These are phyloP conservation scores for Diversispora epigaea DNA, from an alignment of 192 early-diverging fungal species.

Conservation along the genomic window DNA sequence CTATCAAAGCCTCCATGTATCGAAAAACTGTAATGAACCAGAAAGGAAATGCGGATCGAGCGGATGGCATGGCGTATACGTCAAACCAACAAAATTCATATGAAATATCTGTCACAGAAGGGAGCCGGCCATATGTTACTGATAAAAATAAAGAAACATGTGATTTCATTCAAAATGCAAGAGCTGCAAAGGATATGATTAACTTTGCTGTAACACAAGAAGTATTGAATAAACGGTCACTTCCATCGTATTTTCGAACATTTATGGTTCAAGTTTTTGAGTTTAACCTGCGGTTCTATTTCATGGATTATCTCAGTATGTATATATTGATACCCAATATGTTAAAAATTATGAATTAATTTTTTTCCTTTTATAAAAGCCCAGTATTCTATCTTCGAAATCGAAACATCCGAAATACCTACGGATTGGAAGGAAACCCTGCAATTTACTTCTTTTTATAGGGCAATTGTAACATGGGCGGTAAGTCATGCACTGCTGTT, in stretches of 20 bases:
- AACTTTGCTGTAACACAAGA: slow-evolving; percentile 28
- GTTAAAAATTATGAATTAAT: slow-evolving; percentile 4
- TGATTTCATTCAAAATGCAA: slow-evolving; percentile 28
- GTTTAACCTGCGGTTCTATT: slow-evolving; percentile 24
- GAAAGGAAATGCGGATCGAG: slow-evolving; percentile 15
- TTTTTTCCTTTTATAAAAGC: slow-evolving; percentile 13
- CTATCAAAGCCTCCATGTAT: slow-evolving; percentile 14
- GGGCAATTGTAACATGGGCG: slow-evolving; percentile 28
- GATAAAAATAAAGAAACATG: slow-evolving; percentile 4
- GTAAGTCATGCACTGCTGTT: slow-evolving; percentile 8
- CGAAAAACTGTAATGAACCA: slow-evolving; percentile 20
- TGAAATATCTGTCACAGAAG: slow-evolving; percentile 24
- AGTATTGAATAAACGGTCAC: slow-evolving; percentile 11
- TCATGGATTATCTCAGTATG: slow-evolving; percentile 31
- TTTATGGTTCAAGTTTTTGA: slow-evolving; percentile 30
- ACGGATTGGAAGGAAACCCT: background rate
- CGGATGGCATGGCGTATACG: slow-evolving; percentile 26
- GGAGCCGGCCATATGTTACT: slow-evolving; percentile 16
- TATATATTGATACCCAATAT: slow-evolving; percentile 8
- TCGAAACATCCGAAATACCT: slow-evolving; percentile 26
- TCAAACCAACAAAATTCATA: slow-evolving; percentile 20
- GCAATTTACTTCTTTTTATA: slow-evolving; percentile 26
- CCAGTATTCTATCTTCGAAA: slow-evolving; percentile 24
- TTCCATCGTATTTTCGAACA: slow-evolving; percentile 6
- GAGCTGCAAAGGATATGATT: slow-evolving; percentile 31